Conservation (phyloP, 1,139 yeast genomes). For the Suhomyces kunorum region DNA sequence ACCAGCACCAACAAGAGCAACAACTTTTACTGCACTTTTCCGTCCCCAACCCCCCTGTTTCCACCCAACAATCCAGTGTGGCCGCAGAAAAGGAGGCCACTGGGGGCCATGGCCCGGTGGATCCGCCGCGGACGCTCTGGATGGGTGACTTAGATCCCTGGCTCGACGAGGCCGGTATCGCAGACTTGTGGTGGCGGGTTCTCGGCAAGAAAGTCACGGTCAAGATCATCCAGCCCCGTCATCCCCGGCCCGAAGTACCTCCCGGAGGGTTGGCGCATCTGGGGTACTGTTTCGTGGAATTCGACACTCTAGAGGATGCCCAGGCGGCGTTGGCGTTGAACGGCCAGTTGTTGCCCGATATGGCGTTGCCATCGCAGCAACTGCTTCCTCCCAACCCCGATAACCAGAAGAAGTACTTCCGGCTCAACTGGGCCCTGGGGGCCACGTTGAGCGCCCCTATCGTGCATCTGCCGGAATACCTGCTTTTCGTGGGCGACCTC, state of each 20-base stretch:
- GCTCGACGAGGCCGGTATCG: constrained; percentile 63
- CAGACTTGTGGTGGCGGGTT: constrained; percentile 58
- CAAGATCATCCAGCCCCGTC: constrained; percentile 55
- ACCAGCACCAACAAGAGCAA: constrained; percentile 49
- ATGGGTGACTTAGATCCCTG: constrained; percentile 82
- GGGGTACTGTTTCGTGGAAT: constrained; percentile 76
- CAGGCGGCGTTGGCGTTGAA: constrained; percentile 63
- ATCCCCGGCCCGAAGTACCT: constrained; percentile 27
- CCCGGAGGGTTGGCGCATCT: constrained; percentile 50
- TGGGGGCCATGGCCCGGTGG: constrained; percentile 12
- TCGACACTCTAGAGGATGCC: constrained; percentile 63
- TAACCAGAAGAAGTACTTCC: constrained; percentile 60
- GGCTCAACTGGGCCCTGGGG: constrained; percentile 76
- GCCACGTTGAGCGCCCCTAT: constrained; percentile 58
- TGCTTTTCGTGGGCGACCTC: constrained; percentile 77
- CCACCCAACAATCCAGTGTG: constrained; percentile 37
- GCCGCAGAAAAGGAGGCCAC: constrained; percentile 20
- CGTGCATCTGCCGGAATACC: constrained; percentile 54
- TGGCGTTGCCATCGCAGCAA: constrained; percentile 50
- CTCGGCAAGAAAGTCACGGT: constrained; percentile 46
- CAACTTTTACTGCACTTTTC: constrained; percentile 43
- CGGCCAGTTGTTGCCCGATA: constrained; percentile 63
- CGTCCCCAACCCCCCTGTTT: constrained; percentile 47
- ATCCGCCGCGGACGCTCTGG: constrained; percentile 61
- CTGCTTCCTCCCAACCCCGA: constrained; percentile 47